These are phyloP conservation scores for Penicillium riverlandense DNA, from an alignment of 495 filamentous ascomycete genomes.

Conservation along the genomic window DNA sequence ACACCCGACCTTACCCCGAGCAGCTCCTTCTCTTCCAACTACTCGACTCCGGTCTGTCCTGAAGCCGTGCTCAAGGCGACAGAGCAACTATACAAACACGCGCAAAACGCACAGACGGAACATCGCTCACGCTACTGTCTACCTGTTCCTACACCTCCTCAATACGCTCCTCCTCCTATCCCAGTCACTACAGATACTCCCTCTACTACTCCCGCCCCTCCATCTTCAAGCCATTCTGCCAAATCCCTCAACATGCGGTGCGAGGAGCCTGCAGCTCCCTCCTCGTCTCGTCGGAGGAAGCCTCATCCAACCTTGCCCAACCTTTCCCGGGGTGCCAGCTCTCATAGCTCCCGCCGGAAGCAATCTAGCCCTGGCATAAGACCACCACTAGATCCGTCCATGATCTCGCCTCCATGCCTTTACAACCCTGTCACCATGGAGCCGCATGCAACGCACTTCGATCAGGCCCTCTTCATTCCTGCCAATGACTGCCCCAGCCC, in stretches of 20 bases:
- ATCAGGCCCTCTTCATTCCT: slow-evolving; percentile 40
- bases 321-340: slow-evolving; percentile 14
- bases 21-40: slow-evolving; percentile 39
- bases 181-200: slow-evolving; percentile 8
- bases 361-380: slow-evolving; percentile 20
- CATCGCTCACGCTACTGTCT: slow-evolving; percentile 19
- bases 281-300: slow-evolving; percentile 26
- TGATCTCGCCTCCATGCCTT: slow-evolving; percentile 36
- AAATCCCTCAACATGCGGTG: slow-evolving; percentile 31
- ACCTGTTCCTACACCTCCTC: slow-evolving; percentile 25
- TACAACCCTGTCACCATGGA: slow-evolving; percentile 40
- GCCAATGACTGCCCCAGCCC: slow-evolving; percentile 36
- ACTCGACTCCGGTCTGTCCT: slow-evolving; percentile 25
- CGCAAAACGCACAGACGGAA: slow-evolving; percentile 9
- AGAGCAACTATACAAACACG: slow-evolving; percentile 24
- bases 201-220: slow-evolving; percentile 12
- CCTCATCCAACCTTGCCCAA: slow-evolving; percentile 28
- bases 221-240: slow-evolving; percentile 17
- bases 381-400: slow-evolving; percentile 32
- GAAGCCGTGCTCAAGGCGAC: slow-evolving; percentile 23
- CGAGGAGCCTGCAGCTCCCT: slow-evolving; percentile 17
- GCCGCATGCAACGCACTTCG: slow-evolving; percentile 37
- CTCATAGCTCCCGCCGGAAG: slow-evolving; percentile 18
- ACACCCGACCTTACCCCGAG: slow-evolving; percentile 39
- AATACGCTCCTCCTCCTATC: slow-evolving; percentile 23